These are phyloP conservation scores for Xeromyces bisporus DNA, from an alignment of 495 filamentous ascomycete species.

Conservation along the genomic window DNA sequence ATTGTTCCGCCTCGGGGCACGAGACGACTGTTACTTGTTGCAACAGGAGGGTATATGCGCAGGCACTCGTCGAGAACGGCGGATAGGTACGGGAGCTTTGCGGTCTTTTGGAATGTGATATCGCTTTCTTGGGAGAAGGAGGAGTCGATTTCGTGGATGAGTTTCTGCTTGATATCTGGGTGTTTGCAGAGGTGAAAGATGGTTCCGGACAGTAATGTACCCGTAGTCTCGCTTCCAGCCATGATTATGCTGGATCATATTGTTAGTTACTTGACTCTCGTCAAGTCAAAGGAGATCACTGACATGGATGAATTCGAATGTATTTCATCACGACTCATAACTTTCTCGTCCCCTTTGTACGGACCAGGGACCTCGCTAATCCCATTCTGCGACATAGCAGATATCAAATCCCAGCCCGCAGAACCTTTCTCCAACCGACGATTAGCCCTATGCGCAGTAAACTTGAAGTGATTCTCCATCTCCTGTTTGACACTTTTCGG, in stretches of 20 bases:
- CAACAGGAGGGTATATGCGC: constrained; percentile 24
- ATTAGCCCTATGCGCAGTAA: constrained; percentile 1
- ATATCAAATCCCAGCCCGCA: constrained; percentile 1
- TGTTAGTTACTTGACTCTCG: background rate
- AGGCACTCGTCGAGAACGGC: constrained; percentile 29
- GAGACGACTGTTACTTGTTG: constrained; percentile 11
- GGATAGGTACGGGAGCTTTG: constrained; percentile 15
- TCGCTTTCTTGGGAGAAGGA: constrained; percentile 19
- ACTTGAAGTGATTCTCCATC: constrained; percentile 8
- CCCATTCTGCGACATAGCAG: background rate
- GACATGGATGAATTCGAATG: background rate
- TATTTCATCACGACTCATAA: background rate
- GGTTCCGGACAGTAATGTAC: constrained; percentile 31
- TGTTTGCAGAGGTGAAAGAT: constrained; percentile 33
- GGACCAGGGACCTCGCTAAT: background rate
- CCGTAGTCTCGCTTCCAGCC: constrained; percentile 41
- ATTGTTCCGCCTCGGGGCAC: constrained; percentile 15
- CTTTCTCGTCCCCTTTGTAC: background rate
- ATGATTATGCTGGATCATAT: constrained; percentile 12
- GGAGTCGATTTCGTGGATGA: constrained; percentile 29
- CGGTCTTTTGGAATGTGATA: constrained; percentile 27
- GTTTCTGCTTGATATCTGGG: constrained; percentile 16
- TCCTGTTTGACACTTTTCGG: constrained; percentile 5
- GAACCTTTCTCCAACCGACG: constrained; percentile 1
- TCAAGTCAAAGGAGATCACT: background rate